Conservation (phyloP, 345 rosid species). For the Pseudoturritis turrita region DNA sequence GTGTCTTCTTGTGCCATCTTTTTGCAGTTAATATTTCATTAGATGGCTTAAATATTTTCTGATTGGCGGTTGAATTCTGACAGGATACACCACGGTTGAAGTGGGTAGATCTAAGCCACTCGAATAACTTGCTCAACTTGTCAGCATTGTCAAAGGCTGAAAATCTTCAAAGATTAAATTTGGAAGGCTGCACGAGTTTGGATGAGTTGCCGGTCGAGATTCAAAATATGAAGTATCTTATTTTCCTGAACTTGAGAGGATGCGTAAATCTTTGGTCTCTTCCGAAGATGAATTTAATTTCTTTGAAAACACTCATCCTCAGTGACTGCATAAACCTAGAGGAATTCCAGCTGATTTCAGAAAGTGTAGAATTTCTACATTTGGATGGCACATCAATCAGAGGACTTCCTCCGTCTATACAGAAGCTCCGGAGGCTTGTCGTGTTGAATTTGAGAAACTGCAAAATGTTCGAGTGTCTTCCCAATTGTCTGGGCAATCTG, state of each 20-base stretch:
- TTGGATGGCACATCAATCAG: slow-evolving; percentile 11
- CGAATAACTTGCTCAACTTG: not conserved
- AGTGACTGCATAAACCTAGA: slow-evolving; percentile 8
- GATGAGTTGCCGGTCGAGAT: not conserved
- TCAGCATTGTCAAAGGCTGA: not conserved
- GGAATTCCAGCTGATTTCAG: not conserved
- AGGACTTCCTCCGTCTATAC: not conserved
- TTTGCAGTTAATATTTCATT: not conserved
- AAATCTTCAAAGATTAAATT: not conserved
- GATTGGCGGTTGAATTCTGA: not conserved
- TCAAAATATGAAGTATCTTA: slow-evolving; percentile 1
- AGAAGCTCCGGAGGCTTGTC: not conserved
- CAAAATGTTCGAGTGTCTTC: not conserved
- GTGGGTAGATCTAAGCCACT: slow-evolving; percentile 1
- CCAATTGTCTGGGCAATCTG: not conserved
- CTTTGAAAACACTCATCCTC: not conserved
- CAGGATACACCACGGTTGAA: slow-evolving; percentile 1
- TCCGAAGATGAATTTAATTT: not conserved
- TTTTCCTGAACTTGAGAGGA: not conserved
- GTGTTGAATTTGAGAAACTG: not conserved
- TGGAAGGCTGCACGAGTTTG: slow-evolving; percentile 13
- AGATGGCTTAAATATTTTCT: not conserved
- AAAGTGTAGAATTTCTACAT: not conserved
- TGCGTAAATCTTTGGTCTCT: not conserved
- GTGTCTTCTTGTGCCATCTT: not conserved